Conservation (phyloP, 2,329 filamentous ascomycete genomes). For the Exophiala calicioides region DNA sequence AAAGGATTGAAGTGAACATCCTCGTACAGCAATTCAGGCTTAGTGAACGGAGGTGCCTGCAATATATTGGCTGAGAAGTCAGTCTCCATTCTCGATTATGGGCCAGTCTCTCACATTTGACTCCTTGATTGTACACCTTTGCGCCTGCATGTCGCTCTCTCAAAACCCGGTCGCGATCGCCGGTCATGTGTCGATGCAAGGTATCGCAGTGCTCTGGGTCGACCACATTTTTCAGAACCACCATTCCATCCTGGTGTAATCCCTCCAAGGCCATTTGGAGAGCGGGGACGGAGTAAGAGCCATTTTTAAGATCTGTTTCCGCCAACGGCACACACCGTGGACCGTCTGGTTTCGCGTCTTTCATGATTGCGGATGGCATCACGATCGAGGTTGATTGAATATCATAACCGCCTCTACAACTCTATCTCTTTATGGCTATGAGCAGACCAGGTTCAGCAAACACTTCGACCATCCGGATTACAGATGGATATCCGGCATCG, state of each 20-base stretch:
- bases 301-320: conserved; percentile 30
- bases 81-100: neutral
- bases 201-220: conserved; percentile 38
- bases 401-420: neutral
- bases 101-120: conserved; percentile 33
- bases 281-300: conserved; percentile 33
- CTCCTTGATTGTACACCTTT: conserved; percentile 40
- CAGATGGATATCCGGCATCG: no score
- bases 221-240: conserved; percentile 41
- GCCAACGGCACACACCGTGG: conserved; percentile 30
- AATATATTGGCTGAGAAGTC: conserved; percentile 41
- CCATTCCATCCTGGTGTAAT: conserved; percentile 41
- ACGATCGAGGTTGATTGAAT: neutral
- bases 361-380: conserved; percentile 7
- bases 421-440: no score
- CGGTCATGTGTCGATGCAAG: conserved; percentile 39
- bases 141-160: conserved; percentile 8
- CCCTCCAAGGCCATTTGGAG: conserved; percentile 40
- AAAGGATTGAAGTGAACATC: conserved; percentile 48
- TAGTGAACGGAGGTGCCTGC: conserved; percentile 40
- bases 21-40: conserved; percentile 37
- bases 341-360: conserved; percentile 24
- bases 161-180: conserved; percentile 37
- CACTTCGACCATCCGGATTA: no score
- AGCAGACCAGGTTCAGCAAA: no score